These are phyloP conservation scores for Aspergillus brunneoviolaceus DNA, from an alignment of 2,329 filamentous ascomycete genomes.

Conservation along the genomic window DNA sequence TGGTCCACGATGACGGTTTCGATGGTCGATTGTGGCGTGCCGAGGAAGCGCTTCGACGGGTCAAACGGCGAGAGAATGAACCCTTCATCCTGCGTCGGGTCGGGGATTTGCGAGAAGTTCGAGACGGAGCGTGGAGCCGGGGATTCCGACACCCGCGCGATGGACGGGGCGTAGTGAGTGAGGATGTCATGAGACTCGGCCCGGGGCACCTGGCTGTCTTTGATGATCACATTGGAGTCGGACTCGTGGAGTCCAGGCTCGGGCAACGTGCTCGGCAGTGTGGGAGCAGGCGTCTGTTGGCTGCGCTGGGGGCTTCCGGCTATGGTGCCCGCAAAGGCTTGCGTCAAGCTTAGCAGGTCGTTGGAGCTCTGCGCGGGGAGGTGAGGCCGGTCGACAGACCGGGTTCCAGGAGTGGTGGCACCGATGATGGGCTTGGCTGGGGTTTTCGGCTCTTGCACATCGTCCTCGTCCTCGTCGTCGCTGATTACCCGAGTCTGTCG, in stretches of 20 bases:
- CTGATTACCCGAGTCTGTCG: conserved; percentile 59
- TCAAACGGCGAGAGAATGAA: conserved; percentile 73
- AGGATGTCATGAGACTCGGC: conserved; percentile 48
- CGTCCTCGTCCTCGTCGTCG: conserved; percentile 60
- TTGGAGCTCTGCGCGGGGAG: conserved; percentile 65
- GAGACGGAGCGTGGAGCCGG: conserved; percentile 40
- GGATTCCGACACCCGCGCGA: conserved; percentile 37
- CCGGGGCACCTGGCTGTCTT: conserved; percentile 55
- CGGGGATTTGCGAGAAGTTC: conserved; percentile 68
- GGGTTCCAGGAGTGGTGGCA: conserved; percentile 18
- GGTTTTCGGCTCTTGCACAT: conserved; percentile 34
- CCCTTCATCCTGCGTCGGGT: conserved; percentile 78
- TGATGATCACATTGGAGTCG: conserved; percentile 61
- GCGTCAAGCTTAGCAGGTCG: conserved; percentile 68
- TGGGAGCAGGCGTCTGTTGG: conserved; percentile 49
- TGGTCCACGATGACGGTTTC: conserved; percentile 63
- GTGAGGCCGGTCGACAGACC: conserved; percentile 50
- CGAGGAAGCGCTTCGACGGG: conserved; percentile 62
- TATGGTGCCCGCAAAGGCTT: conserved; percentile 89
- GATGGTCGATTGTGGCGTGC: conserved; percentile 65
- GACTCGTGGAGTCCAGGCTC: conserved; percentile 59
- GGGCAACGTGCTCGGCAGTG: conserved; percentile 48
- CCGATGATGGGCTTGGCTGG: conserved; percentile 30
- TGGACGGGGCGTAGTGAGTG: conserved; percentile 33
- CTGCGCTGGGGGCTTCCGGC: conserved; percentile 56